A percentile compares a stretch with the other conserved stretches of the same genome.
Evolutionary conservation across 495 filamentous ascomycete species (phyloP).

Genomic region (Lichenothelia convexa): DNA sequence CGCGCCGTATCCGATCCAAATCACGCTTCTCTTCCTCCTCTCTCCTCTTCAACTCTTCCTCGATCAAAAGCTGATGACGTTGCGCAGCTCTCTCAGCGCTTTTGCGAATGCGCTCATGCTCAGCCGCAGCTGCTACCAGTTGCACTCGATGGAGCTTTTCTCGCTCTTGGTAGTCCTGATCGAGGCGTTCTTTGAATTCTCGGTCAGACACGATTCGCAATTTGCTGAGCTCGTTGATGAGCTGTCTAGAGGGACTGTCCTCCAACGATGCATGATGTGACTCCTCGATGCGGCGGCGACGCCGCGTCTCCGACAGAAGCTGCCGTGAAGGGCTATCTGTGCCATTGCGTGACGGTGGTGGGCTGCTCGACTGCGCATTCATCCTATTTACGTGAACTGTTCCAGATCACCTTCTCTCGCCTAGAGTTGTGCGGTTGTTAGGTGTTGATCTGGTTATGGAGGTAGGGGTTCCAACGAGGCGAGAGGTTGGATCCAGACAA

Average conservation of each 20-base stretch:
- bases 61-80: slow-evolving; percentile 8
- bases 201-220: slow-evolving; percentile 13
- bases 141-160: slow-evolving; percentile 5
- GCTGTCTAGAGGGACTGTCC: slow-evolving; percentile 12
- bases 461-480: too few species aligned
- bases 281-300: background rate
- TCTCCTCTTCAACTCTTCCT: slow-evolving; percentile 9
- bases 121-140: slow-evolving; percentile 6
- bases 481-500: too few species aligned
- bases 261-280: background rate
- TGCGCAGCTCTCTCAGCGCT: slow-evolving; percentile 10
- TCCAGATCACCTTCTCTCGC: too few species aligned
- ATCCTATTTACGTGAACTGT: too few species aligned
- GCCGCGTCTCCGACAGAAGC: background rate
- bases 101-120: slow-evolving; percentile 11
- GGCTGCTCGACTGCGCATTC: too few species aligned
- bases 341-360: background rate
- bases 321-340: slow-evolving; percentile 6
- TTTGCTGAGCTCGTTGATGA: slow-evolving; percentile 13
- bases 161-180: slow-evolving; percentile 6
- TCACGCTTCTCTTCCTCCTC: slow-evolving; percentile 12
- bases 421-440: too few species aligned
- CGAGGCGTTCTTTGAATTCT: slow-evolving; percentile 5
- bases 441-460: too few species aligned
- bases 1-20: slow-evolving; percentile 6